Conservation (phyloP, 768 basidiomycete species). For the Hortiboletus flavorubellus region DNA sequence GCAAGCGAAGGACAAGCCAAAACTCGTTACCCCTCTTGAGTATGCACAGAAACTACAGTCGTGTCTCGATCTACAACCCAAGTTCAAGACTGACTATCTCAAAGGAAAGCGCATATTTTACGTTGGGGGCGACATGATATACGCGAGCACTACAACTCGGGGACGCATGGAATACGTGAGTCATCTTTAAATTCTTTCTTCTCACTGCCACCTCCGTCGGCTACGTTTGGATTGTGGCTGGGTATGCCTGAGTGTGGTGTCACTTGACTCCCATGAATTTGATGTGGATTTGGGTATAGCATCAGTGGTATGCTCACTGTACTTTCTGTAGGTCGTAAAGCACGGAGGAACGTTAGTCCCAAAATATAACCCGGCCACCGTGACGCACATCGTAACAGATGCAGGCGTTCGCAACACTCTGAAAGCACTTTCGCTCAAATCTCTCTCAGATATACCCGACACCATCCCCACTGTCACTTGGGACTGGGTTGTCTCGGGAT, state of each 20-base stretch:
- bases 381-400: constrained; percentile 70
- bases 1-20: constrained; percentile 40
- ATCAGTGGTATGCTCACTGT: constrained; percentile 2
- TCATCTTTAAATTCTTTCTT: constrained; percentile 5
- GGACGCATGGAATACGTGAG: constrained; percentile 61
- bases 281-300: not conserved
- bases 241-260: no score
- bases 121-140: constrained; percentile 53
- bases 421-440: constrained; percentile 46
- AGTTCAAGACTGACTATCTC: constrained; percentile 36
- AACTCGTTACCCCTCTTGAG: constrained; percentile 46
- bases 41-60: constrained; percentile 50
- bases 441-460: constrained; percentile 55
- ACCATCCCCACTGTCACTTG: constrained; percentile 63
- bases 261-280: not conserved
- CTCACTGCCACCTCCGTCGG: not conserved
- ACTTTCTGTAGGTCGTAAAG: constrained; percentile 48
- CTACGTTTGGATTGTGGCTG: not conserved
- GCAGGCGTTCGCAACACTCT: constrained; percentile 25
- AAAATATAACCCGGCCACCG: constrained; percentile 48
- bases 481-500: constrained; percentile 53
- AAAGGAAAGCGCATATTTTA: constrained; percentile 57
- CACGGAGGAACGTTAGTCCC: constrained; percentile 62
- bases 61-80: constrained; percentile 20
- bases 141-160: constrained; percentile 49